Percentiles rank a stretch among this genome's conserved stretches.
Evolutionary conservation across 1,139 yeast genomes (phyloP).

Genomic region (Protomyces macrosporus): DNA sequence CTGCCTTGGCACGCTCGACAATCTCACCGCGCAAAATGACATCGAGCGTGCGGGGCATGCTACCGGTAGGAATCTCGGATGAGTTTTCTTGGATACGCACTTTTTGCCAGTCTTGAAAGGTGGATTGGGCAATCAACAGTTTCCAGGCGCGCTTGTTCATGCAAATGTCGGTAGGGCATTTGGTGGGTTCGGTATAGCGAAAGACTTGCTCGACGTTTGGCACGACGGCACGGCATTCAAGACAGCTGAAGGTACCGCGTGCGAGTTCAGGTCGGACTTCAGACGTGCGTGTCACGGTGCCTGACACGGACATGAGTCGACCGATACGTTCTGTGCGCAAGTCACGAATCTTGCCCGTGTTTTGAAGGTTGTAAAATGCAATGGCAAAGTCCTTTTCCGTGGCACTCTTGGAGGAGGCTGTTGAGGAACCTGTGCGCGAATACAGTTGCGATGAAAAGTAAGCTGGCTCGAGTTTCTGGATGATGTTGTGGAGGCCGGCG

Average conservation of each 20-base stretch:
- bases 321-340: conserved; percentile 87
- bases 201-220: conserved; percentile 91
- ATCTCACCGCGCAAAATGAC: conserved; percentile 89
- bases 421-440: conserved; percentile 32
- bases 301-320: conserved; percentile 74
- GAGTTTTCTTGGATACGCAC: conserved; percentile 94
- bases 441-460: conserved; percentile 24
- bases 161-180: conserved; percentile 83
- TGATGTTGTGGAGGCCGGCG: conserved; percentile 65
- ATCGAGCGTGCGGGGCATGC: conserved; percentile 97
- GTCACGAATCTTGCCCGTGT: conserved; percentile 80
- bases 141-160: conserved; percentile 85
- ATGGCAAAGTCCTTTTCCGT: conserved; percentile 79
- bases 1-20: conserved; percentile 96
- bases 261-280: conserved; percentile 95
- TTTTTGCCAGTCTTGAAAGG: conserved; percentile 94
- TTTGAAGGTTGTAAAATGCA: conserved; percentile 81
- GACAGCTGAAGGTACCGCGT: conserved; percentile 85
- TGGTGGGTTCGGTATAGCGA: conserved; percentile 90
- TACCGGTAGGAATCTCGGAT: conserved; percentile 93
- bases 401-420: conserved; percentile 35
- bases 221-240: conserved; percentile 74
- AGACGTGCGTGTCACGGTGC: conserved; percentile 93
- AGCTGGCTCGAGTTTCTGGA: conserved; percentile 69
- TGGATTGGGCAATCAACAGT: conserved; percentile 72